Evolutionary conservation across 1,284 basidiomycete genomes (phyloP).

Genomic region (Ustilago lituana): DNA sequence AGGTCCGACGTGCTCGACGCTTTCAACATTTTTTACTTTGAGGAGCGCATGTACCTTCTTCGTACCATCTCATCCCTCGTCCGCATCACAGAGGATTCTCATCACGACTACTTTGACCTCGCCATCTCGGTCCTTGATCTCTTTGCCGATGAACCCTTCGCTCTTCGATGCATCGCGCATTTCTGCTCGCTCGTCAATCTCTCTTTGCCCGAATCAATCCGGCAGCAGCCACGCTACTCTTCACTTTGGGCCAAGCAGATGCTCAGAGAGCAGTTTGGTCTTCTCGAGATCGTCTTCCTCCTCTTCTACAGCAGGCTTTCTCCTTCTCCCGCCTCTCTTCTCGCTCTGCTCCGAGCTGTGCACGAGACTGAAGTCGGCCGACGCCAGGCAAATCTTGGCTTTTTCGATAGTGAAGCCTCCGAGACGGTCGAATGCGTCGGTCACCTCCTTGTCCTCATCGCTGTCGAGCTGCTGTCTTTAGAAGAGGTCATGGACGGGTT

Average conservation of each 20-base stretch:
- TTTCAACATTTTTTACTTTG: slow-evolving; percentile 81
- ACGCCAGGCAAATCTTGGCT: slow-evolving; percentile 74
- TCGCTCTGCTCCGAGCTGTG: slow-evolving; percentile 74
- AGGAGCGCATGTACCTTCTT: slow-evolving; percentile 77
- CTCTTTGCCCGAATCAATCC: slow-evolving; percentile 71
- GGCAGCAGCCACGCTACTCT: slow-evolving; percentile 73
- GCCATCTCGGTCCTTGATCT: slow-evolving; percentile 73
- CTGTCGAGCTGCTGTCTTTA: slow-evolving; percentile 81
- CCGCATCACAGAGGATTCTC: slow-evolving; percentile 74
- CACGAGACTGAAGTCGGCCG: slow-evolving; percentile 77
- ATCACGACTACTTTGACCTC: slow-evolving; percentile 72
- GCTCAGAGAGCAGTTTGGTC: slow-evolving; percentile 78
- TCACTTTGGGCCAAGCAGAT: slow-evolving; percentile 82
- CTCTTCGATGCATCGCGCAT: slow-evolving; percentile 72
- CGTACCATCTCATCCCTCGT: slow-evolving; percentile 69
- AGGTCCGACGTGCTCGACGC: slow-evolving; percentile 72
- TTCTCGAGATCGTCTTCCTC: slow-evolving; percentile 86
- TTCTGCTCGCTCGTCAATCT: slow-evolving; percentile 69
- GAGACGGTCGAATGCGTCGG: slow-evolving; percentile 76
- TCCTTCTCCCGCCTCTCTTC: slow-evolving; percentile 75
- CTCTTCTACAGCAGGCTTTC: slow-evolving; percentile 81
- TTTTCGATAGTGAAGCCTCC: slow-evolving; percentile 76
- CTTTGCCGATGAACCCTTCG: slow-evolving; percentile 75
- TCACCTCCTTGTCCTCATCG: slow-evolving; percentile 79
- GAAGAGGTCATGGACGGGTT: slow-evolving; percentile 75